phyloP scores from a whole-genome alignment of 352 stramenopile species.

The Pythium rishiriense region DNA sequence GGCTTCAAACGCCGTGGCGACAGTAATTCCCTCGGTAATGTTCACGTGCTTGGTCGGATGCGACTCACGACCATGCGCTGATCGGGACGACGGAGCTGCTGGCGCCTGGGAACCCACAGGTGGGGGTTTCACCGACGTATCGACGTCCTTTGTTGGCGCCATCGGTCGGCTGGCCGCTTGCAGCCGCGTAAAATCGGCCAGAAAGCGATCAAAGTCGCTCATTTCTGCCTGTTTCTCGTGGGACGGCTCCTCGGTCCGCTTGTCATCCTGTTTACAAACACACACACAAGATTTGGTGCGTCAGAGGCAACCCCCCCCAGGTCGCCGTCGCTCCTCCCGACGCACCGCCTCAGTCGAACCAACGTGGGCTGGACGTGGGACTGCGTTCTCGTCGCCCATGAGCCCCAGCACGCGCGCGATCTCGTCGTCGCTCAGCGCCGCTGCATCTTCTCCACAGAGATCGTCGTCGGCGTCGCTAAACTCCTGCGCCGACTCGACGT shows the following conservation, averaged over 20 bases:
- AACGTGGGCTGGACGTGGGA: too few relatives aligned
- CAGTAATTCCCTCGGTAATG: background rate
- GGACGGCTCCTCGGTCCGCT: too few relatives aligned
- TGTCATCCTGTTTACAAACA: too few relatives aligned
- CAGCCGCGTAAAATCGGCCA: conserved; percentile 20
- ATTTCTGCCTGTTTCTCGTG: background rate
- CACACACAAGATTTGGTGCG: too few relatives aligned
- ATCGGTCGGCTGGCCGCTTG: background rate
- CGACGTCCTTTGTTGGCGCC: background rate
- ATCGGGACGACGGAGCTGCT: too few relatives aligned
- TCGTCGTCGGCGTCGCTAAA: conserved; percentile 28
- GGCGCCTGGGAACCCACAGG: background rate
- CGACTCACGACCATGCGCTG: too few relatives aligned
- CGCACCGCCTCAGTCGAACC: too few relatives aligned
- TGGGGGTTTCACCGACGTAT: background rate
- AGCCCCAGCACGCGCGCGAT: conserved; percentile 47
- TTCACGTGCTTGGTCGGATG: background rate
- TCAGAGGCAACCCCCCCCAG: too few relatives aligned
- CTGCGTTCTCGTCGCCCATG: conserved; percentile 23
- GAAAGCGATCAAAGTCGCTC: conserved; percentile 24
- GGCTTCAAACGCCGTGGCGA: background rate
- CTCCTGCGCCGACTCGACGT: conserved; percentile 48
- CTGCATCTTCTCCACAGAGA: conserved; percentile 15
- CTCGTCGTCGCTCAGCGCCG: conserved; percentile 41
- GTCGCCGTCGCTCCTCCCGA: too few relatives aligned